Evolutionary conservation across 768 basidiomycete genomes (phyloP), one percentile per base, ranked within the genome.

Genomic region (Pholiota molesta): DNA sequence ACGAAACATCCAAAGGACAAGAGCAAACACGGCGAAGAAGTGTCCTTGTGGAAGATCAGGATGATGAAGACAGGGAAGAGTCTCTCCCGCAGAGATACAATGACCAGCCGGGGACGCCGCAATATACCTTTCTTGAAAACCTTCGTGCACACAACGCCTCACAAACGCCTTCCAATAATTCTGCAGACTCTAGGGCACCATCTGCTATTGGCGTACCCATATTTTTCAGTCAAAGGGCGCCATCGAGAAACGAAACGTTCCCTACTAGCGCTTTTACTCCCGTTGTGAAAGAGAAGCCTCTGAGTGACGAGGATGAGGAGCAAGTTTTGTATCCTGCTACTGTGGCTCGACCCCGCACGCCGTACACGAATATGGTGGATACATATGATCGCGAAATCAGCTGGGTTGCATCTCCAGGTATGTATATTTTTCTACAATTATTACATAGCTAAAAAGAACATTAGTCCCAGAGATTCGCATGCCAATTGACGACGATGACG

Each of bases 341-440:
- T 66, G 83, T 80, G 14, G 76, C 79, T 62, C 77, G 80, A 62
- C 71, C 76, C 37, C 81, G 82, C 40, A 81, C 82, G 14, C 79
- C 82, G n/a, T 83, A 81, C 60, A 65, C 64, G 26, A 69, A 65
- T 59, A 57, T 62, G 57, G 69, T 73, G 37, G 79, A 83, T 54
- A 78, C 75, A 53, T 79, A 74, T 31, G 84, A 86, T 31, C 80
- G 88, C 65, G 83, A 87, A 66, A 85, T 87, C 49, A 94, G 91
- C 68, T 94, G 91, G 91, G 78, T 91, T 39, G 90, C 89, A 44
- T 85, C 87, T 52, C 88, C 83, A 71, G 86, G 91, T 91, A 67
- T 66, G 85, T 77, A 45, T 44, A 44, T 42, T 28, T n/a, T 52
- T 11, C 54, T 28, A 29, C 23, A 57, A 55, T n/a, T 49, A 53